phyloP scores from a whole-genome alignment of 2,329 filamentous ascomycete species.

The Neopestalotiopsis sp. region DNA sequence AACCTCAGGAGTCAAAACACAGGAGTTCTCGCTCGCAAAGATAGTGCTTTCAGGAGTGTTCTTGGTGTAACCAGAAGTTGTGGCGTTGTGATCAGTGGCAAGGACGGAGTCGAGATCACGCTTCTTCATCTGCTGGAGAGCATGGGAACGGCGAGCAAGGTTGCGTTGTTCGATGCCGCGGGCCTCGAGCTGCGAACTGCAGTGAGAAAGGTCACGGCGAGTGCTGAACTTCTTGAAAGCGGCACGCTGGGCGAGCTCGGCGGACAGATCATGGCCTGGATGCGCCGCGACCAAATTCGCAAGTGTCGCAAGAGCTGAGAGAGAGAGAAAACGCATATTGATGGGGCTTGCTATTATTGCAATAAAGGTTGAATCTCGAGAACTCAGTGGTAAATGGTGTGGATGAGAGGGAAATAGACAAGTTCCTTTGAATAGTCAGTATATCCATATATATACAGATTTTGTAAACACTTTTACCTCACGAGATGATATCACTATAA shows the following conservation, averaged over 20 bases:
- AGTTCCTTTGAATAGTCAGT: too few relatives aligned
- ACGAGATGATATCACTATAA: too few relatives aligned
- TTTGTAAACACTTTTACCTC: too few relatives aligned
- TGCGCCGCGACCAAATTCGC: constrained; percentile 42
- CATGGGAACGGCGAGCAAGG: constrained; percentile 48
- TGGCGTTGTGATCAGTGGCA: constrained; percentile 34
- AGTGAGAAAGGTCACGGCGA: constrained; percentile 50
- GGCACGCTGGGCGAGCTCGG: constrained; percentile 55
- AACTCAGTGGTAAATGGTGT: too few relatives aligned
- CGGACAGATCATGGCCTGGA: constrained; percentile 52
- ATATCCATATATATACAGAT: too few relatives aligned
- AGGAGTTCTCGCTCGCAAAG: constrained; percentile 47
- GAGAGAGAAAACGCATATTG: not conserved
- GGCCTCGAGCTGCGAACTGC: constrained; percentile 49
- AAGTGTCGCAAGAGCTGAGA: constrained; percentile 18
- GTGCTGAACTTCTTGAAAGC: constrained; percentile 47
- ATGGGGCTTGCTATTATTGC: not conserved
- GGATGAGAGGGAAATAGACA: too few relatives aligned
- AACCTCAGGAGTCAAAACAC: constrained; percentile 57
- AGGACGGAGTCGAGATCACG: constrained; percentile 39
- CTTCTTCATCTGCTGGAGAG: constrained; percentile 37
- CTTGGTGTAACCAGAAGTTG: constrained; percentile 37
- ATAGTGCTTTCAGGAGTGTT: constrained; percentile 41
- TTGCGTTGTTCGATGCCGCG: constrained; percentile 52
- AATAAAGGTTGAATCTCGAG: too few relatives aligned